Conservation (phyloP, 2,329 filamentous ascomycete species). For the Cladorrhinum sp. region DNA sequence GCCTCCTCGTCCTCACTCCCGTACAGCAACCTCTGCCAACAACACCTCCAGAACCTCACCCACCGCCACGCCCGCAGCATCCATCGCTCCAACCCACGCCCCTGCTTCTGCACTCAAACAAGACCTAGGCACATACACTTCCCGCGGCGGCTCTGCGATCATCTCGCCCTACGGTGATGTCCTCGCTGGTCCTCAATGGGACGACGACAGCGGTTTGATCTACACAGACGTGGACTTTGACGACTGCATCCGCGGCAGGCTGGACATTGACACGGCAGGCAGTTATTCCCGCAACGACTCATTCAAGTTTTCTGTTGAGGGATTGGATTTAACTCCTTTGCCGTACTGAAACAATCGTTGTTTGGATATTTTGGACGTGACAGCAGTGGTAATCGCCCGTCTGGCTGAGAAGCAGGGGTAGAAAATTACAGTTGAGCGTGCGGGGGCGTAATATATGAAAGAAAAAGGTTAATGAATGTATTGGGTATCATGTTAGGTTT, state of each 20-base stretch:
- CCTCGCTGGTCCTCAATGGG: constrained; percentile 78
- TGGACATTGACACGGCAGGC: constrained; percentile 82
- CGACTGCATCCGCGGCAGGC: constrained; percentile 75
- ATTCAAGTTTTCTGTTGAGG: constrained; percentile 59
- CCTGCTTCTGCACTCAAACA: constrained; percentile 25
- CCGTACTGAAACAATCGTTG: no score
- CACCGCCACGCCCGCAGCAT: not conserved
- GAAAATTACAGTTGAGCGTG: no score
- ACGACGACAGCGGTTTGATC: constrained; percentile 66
- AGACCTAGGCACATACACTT: constrained; percentile 51
- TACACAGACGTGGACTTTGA: constrained; percentile 79
- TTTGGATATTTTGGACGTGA: no score
- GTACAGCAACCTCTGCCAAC: not conserved
- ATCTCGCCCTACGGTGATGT: constrained; percentile 77
- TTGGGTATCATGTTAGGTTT: not conserved
- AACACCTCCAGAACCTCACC: not conserved
- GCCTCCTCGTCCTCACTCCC: not conserved
- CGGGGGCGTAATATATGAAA: no score
- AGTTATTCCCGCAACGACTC: constrained; percentile 73
- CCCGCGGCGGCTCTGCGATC: constrained; percentile 78
- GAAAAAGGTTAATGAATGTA: not conserved
- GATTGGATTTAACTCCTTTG: constrained; percentile 55
- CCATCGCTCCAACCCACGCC: constrained; percentile 1
- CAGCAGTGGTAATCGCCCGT: no score
- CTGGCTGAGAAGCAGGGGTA: no score